phyloP scores from a whole-genome alignment of 2,329 filamentous ascomycete species.

The Ophiocordyceps sinensis region DNA sequence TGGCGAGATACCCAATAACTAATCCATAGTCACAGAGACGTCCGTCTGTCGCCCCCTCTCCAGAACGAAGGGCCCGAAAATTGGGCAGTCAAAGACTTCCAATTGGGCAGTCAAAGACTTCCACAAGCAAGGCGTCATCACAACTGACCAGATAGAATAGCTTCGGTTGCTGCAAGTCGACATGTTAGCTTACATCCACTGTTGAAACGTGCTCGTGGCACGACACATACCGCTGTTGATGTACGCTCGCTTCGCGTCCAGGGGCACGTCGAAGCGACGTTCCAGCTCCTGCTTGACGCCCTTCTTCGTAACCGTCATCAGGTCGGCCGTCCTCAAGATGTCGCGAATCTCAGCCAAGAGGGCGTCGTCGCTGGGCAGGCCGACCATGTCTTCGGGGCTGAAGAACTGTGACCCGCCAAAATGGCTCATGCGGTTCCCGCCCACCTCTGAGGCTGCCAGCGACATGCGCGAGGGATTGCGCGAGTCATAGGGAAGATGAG shows the following conservation, averaged over 20 bases:
- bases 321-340: constrained; percentile 77
- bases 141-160: constrained; percentile 62
- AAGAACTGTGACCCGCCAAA: constrained; percentile 46
- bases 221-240: constrained; percentile 71
- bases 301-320: constrained; percentile 99
- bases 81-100: neutral
- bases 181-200: neutral
- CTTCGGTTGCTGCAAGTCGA: constrained; percentile 49
- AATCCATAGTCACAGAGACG: neutral
- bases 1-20: neutral
- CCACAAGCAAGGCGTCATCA: constrained; percentile 21
- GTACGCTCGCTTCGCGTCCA: constrained; percentile 82
- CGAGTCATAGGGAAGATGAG: constrained; percentile 37
- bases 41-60: neutral
- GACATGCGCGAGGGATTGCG: constrained; percentile 54
- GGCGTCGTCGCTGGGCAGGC: constrained; percentile 76
- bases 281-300: constrained; percentile 90
- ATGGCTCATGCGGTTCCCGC: constrained; percentile 43
- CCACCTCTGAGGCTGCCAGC: constrained; percentile 60
- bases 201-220: neutral
- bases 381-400: constrained; percentile 51
- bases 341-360: constrained; percentile 88
- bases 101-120: neutral
- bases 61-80: neutral
- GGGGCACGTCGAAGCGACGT: constrained; percentile 69